Conservation (phyloP, 129 eudicot genomes). For the Escallonia rubra region DNA sequence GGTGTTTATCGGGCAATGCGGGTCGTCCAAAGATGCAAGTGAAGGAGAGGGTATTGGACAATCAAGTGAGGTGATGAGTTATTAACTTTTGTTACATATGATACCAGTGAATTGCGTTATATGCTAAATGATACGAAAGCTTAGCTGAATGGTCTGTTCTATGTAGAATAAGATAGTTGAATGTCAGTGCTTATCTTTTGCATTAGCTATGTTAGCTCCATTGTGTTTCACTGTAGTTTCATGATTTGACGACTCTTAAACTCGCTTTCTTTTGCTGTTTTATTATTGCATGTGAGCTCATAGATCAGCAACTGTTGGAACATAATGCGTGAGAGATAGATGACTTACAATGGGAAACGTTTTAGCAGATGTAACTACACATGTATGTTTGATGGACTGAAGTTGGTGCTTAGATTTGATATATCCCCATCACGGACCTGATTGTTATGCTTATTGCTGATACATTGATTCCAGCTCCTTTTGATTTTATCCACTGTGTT, state of each 20-base stretch:
- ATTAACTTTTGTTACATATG: background rate
- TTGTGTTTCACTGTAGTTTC: too few species aligned
- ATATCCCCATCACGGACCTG: background rate
- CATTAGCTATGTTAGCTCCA: background rate
- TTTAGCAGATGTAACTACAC: background rate
- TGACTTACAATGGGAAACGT: background rate
- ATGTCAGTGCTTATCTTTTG: background rate
- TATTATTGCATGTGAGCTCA: background rate
- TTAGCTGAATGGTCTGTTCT: background rate
- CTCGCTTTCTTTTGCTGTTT: background rate
- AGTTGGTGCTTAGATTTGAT: too few species aligned
- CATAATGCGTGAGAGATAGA: background rate
- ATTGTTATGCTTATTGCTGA: background rate
- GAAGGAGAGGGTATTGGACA: slow-evolving; percentile 15
- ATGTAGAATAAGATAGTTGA: background rate
- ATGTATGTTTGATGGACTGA: too few species aligned
- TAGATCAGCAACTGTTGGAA: background rate
- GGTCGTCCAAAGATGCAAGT: slow-evolving; percentile 16
- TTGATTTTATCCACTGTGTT: background rate
- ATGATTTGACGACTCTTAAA: too few species aligned
- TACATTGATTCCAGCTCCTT: background rate
- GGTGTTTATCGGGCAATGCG: slow-evolving; percentile 23
- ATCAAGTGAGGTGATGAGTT: slow-evolving; percentile 11
- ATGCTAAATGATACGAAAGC: background rate
- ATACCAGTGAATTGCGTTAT: background rate